These are phyloP conservation scores for Fomes fomentarius DNA, from an alignment of 1,284 basidiomycete species.

Conservation along the genomic window DNA sequence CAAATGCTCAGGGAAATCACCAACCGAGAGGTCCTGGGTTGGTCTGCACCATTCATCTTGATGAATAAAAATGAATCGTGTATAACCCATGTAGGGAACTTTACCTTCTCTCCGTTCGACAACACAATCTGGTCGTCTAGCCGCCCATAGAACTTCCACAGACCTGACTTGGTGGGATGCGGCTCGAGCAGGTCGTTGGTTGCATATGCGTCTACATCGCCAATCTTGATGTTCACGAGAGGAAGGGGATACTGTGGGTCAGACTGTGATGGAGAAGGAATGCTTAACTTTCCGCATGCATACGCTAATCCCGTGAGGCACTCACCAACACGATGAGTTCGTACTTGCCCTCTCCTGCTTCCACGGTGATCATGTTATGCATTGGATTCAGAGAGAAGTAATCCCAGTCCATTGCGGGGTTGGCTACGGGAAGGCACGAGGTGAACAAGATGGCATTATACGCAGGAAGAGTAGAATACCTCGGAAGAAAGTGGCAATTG, in stretches of 20 bases:
- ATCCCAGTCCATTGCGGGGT: conserved; percentile 26
- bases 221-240: conserved; percentile 32
- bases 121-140: conserved; percentile 46
- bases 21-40: conserved; percentile 47
- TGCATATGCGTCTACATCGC: conserved; percentile 32
- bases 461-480: conserved; percentile 1
- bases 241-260: conserved; percentile 19
- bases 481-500: conserved; percentile 15
- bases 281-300: neutral
- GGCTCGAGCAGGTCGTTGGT: conserved; percentile 46
- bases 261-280: conserved; percentile 1
- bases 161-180: conserved; percentile 44
- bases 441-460: neutral
- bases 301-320: too few relatives aligned
- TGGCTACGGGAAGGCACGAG: conserved; percentile 2
- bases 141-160: conserved; percentile 48
- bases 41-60: conserved; percentile 30
- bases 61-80: neutral
- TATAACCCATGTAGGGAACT: neutral
- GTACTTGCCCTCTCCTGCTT: conserved; percentile 22
- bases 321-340: conserved; percentile 27
- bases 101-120: conserved; percentile 32
- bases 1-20: neutral
- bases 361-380: conserved; percentile 9
- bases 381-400: conserved; percentile 19